Evolutionary conservation across 441 rosid species (phyloP).

Genomic region (Raphanus hybrid): DNA sequence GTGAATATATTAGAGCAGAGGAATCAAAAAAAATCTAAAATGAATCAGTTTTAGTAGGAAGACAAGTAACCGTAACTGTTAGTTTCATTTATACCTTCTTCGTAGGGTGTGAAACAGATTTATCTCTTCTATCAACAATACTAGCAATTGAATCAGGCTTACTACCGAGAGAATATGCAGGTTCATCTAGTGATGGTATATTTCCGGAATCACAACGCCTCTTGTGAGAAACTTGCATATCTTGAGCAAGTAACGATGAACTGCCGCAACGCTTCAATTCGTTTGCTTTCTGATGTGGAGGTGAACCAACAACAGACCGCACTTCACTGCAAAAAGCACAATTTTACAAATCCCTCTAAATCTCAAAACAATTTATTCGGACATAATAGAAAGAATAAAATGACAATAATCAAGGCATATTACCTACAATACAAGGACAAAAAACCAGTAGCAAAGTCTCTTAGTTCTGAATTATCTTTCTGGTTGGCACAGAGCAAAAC

Average conservation of each 20-base stretch:
- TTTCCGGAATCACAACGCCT: slow-evolving; percentile 48
- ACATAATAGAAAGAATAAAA: slow-evolving; percentile 12
- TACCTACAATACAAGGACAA: slow-evolving; percentile 96
- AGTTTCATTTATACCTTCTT: slow-evolving; percentile 53
- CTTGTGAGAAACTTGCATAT: slow-evolving; percentile 56
- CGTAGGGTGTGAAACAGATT: slow-evolving; percentile 32
- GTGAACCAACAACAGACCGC: slow-evolving; percentile 53
- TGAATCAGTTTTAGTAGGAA: slow-evolving; percentile 23
- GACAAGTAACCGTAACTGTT: slow-evolving; percentile 18
- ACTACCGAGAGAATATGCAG: slow-evolving; percentile 43
- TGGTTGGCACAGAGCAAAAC: slow-evolving; percentile 37
- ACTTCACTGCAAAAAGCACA: slow-evolving; percentile 59
- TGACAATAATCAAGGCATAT: slow-evolving; percentile 15
- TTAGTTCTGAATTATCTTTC: slow-evolving; percentile 56
- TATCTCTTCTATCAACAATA: slow-evolving; percentile 44
- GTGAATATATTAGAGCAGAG: slow-evolving; percentile 28
- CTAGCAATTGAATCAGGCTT: slow-evolving; percentile 45
- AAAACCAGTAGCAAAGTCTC: slow-evolving; percentile 76
- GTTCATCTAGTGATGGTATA: slow-evolving; percentile 42
- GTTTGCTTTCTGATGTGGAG: slow-evolving; percentile 51
- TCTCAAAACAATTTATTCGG: not conserved
- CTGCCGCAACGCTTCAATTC: slow-evolving; percentile 59
- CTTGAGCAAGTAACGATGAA: slow-evolving; percentile 49
- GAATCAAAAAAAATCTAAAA: slow-evolving; percentile 8
- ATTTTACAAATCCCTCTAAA: slow-evolving; percentile 3